phyloP scores from a whole-genome alignment of 2,329 filamentous ascomycete genomes.

The Pseudogymnoascus verrucosus region DNA sequence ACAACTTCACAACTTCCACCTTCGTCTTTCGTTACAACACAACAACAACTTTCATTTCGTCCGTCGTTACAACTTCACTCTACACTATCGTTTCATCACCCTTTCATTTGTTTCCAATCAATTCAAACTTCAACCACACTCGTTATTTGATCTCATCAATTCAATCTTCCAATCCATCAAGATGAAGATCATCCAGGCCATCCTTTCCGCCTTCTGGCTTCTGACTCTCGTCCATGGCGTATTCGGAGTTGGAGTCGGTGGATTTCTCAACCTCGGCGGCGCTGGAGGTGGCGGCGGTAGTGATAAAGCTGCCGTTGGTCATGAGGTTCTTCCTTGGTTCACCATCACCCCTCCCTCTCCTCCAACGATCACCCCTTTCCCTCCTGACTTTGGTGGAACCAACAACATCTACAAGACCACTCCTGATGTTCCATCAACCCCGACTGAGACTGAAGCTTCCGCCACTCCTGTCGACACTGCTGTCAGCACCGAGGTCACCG shows the following conservation, averaged over 20 bases:
- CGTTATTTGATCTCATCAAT: not conserved
- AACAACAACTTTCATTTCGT: not conserved
- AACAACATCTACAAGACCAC: constrained; percentile 22
- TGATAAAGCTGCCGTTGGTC: constrained; percentile 25
- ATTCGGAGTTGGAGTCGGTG: not conserved
- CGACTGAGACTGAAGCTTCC: constrained; percentile 42
- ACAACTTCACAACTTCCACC: not conserved
- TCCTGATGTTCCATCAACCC: constrained; percentile 43
- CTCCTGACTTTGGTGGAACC: constrained; percentile 36
- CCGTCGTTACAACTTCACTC: not conserved
- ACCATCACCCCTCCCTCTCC: constrained; percentile 37
- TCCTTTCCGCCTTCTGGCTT: constrained; percentile 26
- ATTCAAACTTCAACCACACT: not conserved
- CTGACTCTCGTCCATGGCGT: constrained; percentile 20
- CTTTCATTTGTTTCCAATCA: not conserved
- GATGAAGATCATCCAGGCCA: constrained; percentile 24
- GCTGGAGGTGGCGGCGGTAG: constrained; percentile 20
- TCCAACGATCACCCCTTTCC: constrained; percentile 26
- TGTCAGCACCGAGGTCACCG: not conserved
- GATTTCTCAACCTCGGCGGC: constrained; percentile 18
- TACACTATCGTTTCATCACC: not conserved
- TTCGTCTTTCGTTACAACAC: not conserved
- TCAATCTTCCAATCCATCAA: constrained; percentile 18
- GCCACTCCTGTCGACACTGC: constrained; percentile 17
- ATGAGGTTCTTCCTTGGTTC: constrained; percentile 11